These are phyloP conservation scores for Bryum argenteum DNA, from an alignment of 225 moss, liverwort and hornwort species.

Conservation along the genomic window DNA sequence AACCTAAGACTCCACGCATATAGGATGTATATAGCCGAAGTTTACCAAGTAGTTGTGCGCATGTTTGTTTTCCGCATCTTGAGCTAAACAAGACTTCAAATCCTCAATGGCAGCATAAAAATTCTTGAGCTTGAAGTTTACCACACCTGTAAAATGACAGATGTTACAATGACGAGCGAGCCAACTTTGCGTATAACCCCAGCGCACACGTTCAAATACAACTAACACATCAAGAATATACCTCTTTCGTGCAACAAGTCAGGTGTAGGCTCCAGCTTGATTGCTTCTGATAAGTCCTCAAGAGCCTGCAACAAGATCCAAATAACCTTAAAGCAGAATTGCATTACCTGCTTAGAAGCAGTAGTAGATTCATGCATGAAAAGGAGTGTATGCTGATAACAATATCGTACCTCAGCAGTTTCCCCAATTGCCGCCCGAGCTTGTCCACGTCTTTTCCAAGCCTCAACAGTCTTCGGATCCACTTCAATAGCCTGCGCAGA, in stretches of 20 bases:
- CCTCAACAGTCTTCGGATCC: conserved; percentile 67
- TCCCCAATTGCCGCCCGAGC: conserved; percentile 71
- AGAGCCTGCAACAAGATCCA: conserved; percentile 58
- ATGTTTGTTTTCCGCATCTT: conserved; percentile 69
- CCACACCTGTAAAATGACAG: conserved; percentile 59
- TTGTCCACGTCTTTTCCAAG: conserved; percentile 94
- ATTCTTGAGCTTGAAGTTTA: conserved; percentile 78
- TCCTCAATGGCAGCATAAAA: conserved; percentile 66
- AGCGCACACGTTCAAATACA: conserved; percentile 19
- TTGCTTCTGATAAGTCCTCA: conserved; percentile 70
- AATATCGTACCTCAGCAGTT: conserved; percentile 53
- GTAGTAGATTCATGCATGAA: conserved; percentile 1
- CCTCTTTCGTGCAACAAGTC: conserved; percentile 86
- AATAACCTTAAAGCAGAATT: conserved; percentile 1
- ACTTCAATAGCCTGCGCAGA: conserved; percentile 71
- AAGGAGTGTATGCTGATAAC: conserved; percentile 11
- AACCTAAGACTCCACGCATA: conserved; percentile 15
- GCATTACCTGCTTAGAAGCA: conserved; percentile 10
- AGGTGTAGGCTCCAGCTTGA: conserved; percentile 68
- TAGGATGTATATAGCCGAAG: conserved; percentile 2
- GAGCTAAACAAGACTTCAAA: conserved; percentile 57
- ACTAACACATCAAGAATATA: conserved; percentile 11
- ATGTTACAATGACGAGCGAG: conserved; percentile 7
- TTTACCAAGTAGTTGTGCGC: conserved; percentile 79
- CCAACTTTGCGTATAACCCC: conserved; percentile 1